A percentile compares a stretch with the other conserved stretches of the same genome.
phyloP scores from a whole-genome alignment of 306 rosid species.

The Acacia crassicarpa region DNA sequence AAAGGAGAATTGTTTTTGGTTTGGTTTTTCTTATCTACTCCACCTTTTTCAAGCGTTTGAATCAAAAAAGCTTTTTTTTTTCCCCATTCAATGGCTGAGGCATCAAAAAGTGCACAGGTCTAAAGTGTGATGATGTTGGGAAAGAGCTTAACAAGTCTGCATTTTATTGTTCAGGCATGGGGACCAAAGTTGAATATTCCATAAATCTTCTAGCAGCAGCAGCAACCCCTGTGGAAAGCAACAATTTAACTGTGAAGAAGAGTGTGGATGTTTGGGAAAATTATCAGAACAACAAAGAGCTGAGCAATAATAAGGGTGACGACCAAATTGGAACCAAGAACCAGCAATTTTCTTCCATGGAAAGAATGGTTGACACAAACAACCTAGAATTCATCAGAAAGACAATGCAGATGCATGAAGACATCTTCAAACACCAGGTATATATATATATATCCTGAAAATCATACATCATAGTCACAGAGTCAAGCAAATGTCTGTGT shows the following conservation, averaged over 20 bases:
- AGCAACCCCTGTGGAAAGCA: slow-evolving; percentile 48
- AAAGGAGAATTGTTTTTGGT: slow-evolving; percentile 21
- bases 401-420: slow-evolving; percentile 91
- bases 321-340: slow-evolving; percentile 39
- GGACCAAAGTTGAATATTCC: slow-evolving; percentile 76
- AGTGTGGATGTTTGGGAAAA: slow-evolving; percentile 70
- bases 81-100: neutral
- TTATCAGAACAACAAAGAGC: slow-evolving; percentile 49
- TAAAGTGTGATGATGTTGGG: slow-evolving; percentile 2
- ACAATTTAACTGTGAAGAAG: slow-evolving; percentile 42
- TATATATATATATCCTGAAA: slow-evolving; percentile 18
- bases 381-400: slow-evolving; percentile 61
- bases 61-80: too few species aligned
- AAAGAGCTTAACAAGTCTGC: neutral
- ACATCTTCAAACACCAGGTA: slow-evolving; percentile 81
- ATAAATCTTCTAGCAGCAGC: slow-evolving; percentile 60
- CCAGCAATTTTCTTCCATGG: slow-evolving; percentile 47
- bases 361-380: slow-evolving; percentile 56
- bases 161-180: slow-evolving; percentile 72
- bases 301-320: slow-evolving; percentile 25
- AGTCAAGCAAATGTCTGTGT: slow-evolving; percentile 10
- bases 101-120: neutral
- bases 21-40: slow-evolving; percentile 2
- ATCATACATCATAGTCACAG: neutral
- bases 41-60: slow-evolving; percentile 7